Evolutionary conservation across 1,139 yeast species (phyloP).

Genomic region (Entelexis paramagnoliae): DNA sequence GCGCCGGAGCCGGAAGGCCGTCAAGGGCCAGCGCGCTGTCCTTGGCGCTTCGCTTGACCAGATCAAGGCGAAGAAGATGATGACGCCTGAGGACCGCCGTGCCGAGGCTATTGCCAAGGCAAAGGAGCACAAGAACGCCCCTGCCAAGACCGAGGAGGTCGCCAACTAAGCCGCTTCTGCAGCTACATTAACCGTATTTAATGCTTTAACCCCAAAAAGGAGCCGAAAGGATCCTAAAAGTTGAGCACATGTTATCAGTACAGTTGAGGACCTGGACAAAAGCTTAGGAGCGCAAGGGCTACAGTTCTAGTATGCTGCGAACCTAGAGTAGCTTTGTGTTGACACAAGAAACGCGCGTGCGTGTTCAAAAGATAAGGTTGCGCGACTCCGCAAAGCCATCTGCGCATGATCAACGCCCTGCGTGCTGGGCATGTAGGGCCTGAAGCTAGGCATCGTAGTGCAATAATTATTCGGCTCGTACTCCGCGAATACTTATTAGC

Average conservation of each 20-base stretch:
- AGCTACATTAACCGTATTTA: slow-evolving; percentile 8
- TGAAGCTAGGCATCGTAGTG: no score
- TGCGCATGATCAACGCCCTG: no score
- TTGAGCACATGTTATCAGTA: not conserved
- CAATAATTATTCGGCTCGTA: no score
- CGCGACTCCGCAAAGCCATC: no score
- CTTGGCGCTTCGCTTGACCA: slow-evolving; percentile 98
- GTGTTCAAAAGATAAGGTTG: no score
- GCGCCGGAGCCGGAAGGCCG: slow-evolving; percentile 96
- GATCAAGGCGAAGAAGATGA: slow-evolving; percentile 94
- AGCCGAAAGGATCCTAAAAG: not conserved
- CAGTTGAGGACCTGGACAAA: no score
- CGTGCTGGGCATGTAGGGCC: no score
- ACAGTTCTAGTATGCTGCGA: no score
- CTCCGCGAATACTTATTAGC: no score
- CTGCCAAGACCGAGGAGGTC: slow-evolving; percentile 62
- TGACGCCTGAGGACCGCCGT: slow-evolving; percentile 96
- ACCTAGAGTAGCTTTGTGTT: no score
- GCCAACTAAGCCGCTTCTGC: slow-evolving; percentile 26
- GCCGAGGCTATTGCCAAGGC: slow-evolving; percentile 86
- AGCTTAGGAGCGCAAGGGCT: no score
- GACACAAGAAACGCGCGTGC: no score
- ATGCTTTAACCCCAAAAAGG: not conserved
- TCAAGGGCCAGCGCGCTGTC: slow-evolving; percentile 97
- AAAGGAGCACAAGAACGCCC: slow-evolving; percentile 92